Base-by-base conservation (phyloP, 1,284 basidiomycete genomes). In the Ustilago loliicola region DNA sequence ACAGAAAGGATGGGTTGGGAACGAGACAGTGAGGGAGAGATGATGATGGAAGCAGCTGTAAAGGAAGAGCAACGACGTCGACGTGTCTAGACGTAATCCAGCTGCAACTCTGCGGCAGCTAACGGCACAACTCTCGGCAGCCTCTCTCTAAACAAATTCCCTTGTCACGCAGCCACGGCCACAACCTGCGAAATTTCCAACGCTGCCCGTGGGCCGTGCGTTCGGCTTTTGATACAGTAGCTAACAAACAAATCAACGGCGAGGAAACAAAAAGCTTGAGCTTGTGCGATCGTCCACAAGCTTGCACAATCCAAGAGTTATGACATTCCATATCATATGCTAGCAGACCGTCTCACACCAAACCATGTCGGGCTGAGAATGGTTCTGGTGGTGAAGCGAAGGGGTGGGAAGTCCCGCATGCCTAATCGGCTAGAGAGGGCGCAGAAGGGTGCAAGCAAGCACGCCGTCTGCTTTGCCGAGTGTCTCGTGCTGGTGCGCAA, bases 31-130 rank as follows among this genome's bases (percentile, higher is more conserved):
- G 55, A 57, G 15, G 38, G 25, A 27, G 55, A 40, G 40, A 45
- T 45, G 55, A 57, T 57, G 55, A 38, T 29, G 25, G 55, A 15
- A 21, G 17, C 25, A 34, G 29, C 8, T 29, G 50, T 6, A 5
- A 25, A 52, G 5, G 50, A 52, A 52, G 47, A 23, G 25, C 47
- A 51, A 53, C 27, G 13, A 38, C 4, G 50, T 52, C 45, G 51
- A 72, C 21, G 62, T 58, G 62, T 54, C 57, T 52, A 19, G 25
- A 30, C 7, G 30, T 47, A 57, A 57, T 57, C 34, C 55, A 34
- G n/a, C 51, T 34, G 30, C 29, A 53, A 30, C 1, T 3, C 7
- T 21, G 8, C 23, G 48, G 21, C 48, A 11, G 7, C 7, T 34
- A 11, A 17, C 2, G 42, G n/a, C n/a, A n/a, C n/a, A 9, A 21